phyloP scores from a whole-genome alignment of 2,329 filamentous ascomycete species.

The Cytospora piceae region DNA sequence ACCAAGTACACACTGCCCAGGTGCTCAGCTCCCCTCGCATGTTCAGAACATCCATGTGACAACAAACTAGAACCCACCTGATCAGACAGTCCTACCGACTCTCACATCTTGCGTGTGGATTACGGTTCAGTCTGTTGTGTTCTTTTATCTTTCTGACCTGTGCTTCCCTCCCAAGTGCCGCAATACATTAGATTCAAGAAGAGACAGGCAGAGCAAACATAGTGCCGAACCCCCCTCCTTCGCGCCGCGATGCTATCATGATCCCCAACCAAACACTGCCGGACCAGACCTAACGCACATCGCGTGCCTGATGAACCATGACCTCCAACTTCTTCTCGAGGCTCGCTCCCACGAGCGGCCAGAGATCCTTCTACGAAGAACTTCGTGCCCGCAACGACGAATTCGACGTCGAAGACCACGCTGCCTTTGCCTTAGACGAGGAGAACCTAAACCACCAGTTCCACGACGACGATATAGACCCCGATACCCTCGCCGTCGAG shows the following conservation, averaged over 20 bases:
- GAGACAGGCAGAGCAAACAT: constrained; percentile 8
- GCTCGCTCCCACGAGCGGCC: constrained; percentile 42
- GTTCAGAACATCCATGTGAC: not conserved
- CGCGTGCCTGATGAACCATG: constrained; percentile 40
- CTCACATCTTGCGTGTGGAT: not conserved
- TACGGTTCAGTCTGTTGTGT: not conserved
- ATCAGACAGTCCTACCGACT: not conserved
- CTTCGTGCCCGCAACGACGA: constrained; percentile 47
- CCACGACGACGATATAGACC: constrained; percentile 53
- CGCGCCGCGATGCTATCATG: constrained; percentile 26
- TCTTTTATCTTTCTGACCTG: not conserved
- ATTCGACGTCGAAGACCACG: constrained; percentile 47
- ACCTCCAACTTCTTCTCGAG: constrained; percentile 53
- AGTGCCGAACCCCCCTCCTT: constrained; percentile 1
- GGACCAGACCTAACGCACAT: constrained; percentile 16
- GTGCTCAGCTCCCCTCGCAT: not conserved
- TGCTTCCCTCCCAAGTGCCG: not conserved
- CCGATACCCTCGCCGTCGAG: constrained; percentile 46
- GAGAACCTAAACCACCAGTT: constrained; percentile 58
- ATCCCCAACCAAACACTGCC: constrained; percentile 4
- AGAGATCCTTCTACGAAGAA: constrained; percentile 55
- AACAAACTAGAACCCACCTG: not conserved
- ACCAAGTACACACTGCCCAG: not conserved
- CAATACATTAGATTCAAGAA: not conserved
- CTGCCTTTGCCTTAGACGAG: constrained; percentile 53